Conservation (phyloP, 495 filamentous ascomycete genomes). For the Trichoderma parareesei region DNA sequence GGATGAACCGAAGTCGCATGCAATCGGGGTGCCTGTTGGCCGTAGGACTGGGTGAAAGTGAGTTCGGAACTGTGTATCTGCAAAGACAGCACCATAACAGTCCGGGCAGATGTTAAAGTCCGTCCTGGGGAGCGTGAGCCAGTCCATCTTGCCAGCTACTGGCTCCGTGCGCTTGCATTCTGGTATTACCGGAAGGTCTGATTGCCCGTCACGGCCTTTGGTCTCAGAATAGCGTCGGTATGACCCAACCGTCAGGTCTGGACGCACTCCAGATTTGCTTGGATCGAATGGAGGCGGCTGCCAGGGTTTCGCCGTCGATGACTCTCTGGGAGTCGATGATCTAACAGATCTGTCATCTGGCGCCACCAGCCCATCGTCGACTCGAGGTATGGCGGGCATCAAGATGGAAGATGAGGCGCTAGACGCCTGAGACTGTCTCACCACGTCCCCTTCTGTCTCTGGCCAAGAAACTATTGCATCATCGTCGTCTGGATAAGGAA, state of each 20-base stretch:
- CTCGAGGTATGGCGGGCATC: not conserved
- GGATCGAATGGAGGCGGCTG: conserved; percentile 24
- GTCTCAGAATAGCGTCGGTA: conserved; percentile 32
- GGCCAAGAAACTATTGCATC: not conserved
- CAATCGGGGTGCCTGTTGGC: conserved; percentile 25
- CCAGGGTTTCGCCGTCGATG: conserved; percentile 17
- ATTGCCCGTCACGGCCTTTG: conserved; percentile 18
- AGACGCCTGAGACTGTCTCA: not conserved
- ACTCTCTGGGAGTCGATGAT: not conserved
- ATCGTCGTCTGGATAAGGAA: conserved; percentile 6
- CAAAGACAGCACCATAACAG: conserved; percentile 33
- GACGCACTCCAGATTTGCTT: conserved; percentile 13
- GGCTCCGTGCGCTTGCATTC: conserved; percentile 31
- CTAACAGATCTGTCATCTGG: not conserved
- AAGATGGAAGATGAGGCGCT: not conserved
- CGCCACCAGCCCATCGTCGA: conserved; percentile 11
- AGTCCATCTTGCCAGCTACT: conserved; percentile 24
- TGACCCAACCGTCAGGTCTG: conserved; percentile 20
- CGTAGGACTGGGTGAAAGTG: conserved; percentile 31
- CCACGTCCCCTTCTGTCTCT: not conserved
- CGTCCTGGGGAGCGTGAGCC: conserved; percentile 32
- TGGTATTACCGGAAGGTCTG: conserved; percentile 24
- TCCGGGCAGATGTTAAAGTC: conserved; percentile 39
- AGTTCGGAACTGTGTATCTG: conserved; percentile 29
- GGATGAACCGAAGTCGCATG: conserved; percentile 38